phyloP scores from a whole-genome alignment of 225 moss, liverwort and hornwort genomes.

The Sphagnum tenellum region DNA sequence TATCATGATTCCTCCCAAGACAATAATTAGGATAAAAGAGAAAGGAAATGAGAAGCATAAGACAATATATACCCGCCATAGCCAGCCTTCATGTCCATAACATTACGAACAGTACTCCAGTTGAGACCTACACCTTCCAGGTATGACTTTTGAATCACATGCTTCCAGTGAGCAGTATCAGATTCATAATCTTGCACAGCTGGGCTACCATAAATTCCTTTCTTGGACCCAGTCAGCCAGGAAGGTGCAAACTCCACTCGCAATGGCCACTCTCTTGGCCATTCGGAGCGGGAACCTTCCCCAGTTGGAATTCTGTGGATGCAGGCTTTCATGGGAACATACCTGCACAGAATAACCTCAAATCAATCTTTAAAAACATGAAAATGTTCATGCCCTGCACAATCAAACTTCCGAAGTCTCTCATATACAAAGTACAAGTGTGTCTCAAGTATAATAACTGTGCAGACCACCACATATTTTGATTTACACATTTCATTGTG shows the following conservation, averaged over 20 bases:
- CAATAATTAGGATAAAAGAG: too few relatives aligned
- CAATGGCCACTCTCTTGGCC: conserved; percentile 64
- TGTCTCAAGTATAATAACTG: too few relatives aligned
- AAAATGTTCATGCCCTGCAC: too few relatives aligned
- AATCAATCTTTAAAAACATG: too few relatives aligned
- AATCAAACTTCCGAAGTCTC: too few relatives aligned
- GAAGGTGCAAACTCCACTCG: conserved; percentile 52
- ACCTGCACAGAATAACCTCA: conserved; percentile 25
- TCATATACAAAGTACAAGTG: too few relatives aligned
- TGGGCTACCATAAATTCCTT: conserved; percentile 64
- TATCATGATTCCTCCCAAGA: too few relatives aligned
- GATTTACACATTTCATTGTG: too few relatives aligned
- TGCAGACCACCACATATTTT: too few relatives aligned
- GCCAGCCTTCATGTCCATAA: conserved; percentile 74
- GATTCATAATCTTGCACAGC: conserved; percentile 45
- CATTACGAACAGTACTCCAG: conserved; percentile 55
- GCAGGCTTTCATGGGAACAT: conserved; percentile 37
- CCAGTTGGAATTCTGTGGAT: conserved; percentile 55
- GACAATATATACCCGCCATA: conserved; percentile 43
- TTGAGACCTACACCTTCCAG: conserved; percentile 66
- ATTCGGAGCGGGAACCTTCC: conserved; percentile 40
- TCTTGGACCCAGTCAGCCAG: conserved; percentile 56
- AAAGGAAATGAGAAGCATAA: too few relatives aligned
- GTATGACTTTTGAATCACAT: conserved; percentile 49
- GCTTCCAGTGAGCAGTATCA: conserved; percentile 66